Conservation (phyloP, 148 eudicot genomes). For the Persicaria tinctoria region DNA sequence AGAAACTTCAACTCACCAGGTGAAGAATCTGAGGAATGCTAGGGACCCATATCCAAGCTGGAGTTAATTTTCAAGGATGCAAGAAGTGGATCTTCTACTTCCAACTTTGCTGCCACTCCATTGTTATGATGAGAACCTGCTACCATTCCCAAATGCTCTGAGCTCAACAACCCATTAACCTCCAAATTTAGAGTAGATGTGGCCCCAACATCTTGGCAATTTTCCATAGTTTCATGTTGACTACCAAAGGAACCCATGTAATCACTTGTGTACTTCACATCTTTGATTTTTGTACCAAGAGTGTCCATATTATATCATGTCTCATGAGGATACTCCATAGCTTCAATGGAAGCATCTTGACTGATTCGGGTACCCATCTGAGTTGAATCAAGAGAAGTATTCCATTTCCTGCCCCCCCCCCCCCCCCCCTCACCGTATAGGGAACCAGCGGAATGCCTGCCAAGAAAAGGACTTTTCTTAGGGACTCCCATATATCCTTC, state of each 20-base stretch:
- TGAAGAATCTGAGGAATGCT: conserved; percentile 96
- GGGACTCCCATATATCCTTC: conserved; percentile 73
- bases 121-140: conserved; percentile 37
- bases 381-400: conserved; percentile 51
- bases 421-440: conserved; percentile 56
- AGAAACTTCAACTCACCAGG: conserved; percentile 42
- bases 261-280: conserved; percentile 33
- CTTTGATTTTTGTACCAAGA: conserved; percentile 35
- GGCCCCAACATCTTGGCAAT: conserved; percentile 27
- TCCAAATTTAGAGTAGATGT: conserved; percentile 44
- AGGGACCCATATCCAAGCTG: conserved; percentile 49
- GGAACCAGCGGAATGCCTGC: conserved; percentile 69
- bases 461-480: conserved; percentile 59
- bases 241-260: conserved; percentile 33
- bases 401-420: conserved; percentile 66
- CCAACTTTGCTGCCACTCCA: conserved; percentile 38
- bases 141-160: conserved; percentile 37
- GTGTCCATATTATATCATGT: conserved; percentile 40
- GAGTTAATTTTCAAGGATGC: conserved; percentile 36
- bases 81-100: conserved; percentile 35
- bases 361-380: conserved; percentile 30
- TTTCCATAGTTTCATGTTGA: conserved; percentile 31
- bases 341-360: conserved; percentile 47
- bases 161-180: conserved; percentile 43
- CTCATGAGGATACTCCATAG: conserved; percentile 36